These are phyloP conservation scores for Beauveria medogensis DNA, from an alignment of 2,329 filamentous ascomycete genomes.

Conservation along the genomic window DNA sequence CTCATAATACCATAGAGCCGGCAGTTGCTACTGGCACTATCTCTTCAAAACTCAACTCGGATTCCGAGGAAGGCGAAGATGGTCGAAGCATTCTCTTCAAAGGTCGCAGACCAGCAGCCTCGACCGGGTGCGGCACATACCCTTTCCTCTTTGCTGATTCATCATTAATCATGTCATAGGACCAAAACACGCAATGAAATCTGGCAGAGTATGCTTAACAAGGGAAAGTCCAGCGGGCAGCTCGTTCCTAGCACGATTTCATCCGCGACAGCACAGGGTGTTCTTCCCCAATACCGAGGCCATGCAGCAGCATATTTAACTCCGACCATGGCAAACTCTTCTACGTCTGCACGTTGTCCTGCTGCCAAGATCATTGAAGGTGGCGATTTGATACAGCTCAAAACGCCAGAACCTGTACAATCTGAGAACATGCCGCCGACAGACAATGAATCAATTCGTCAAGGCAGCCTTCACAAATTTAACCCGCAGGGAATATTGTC, in stretches of 20 bases:
- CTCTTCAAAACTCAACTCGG: constrained; percentile 18
- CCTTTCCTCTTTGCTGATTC: not conserved
- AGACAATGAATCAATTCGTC: not conserved
- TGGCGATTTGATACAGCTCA: constrained; percentile 15
- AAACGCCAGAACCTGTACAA: constrained; percentile 22
- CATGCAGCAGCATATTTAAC: constrained; percentile 43
- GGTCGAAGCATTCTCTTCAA: constrained; percentile 30
- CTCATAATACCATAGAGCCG: constrained; percentile 18
- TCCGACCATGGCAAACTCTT: constrained; percentile 34
- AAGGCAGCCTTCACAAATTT: constrained; percentile 12
- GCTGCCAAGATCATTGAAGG: constrained; percentile 20
- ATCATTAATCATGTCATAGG: constrained; percentile 17
- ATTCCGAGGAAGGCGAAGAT: constrained; percentile 26
- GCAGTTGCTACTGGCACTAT: not conserved
- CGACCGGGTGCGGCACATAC: constrained; percentile 23
- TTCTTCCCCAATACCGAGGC: constrained; percentile 44
- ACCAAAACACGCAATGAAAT: constrained; percentile 36
- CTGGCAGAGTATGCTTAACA: constrained; percentile 44
- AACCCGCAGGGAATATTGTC: constrained; percentile 11
- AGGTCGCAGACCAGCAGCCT: constrained; percentile 24
- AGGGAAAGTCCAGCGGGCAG: constrained; percentile 39
- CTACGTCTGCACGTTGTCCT: constrained; percentile 24
- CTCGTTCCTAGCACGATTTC: constrained; percentile 41
- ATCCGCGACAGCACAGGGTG: constrained; percentile 45
- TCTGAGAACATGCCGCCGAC: constrained; percentile 33